Percentiles rank a stretch among this genome's conserved stretches.
Evolutionary conservation across 345 rosid species (phyloP).

Genomic region (Jatropha curcas): DNA sequence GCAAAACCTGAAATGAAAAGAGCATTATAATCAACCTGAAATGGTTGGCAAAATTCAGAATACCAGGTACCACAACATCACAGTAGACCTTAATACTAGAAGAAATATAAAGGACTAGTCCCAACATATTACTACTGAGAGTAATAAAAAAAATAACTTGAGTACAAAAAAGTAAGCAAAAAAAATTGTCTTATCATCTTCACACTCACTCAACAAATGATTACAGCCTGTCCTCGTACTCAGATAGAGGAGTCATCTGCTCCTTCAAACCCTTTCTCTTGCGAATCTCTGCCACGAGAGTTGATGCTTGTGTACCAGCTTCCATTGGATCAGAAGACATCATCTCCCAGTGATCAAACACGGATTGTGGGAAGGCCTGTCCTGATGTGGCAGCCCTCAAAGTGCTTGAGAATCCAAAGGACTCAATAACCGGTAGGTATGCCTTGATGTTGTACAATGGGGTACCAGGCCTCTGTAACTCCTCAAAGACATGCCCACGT

Average conservation of each 20-base stretch:
- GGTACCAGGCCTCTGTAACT: constrained; percentile 82
- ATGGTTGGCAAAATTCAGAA: too few species aligned
- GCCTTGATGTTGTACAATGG: constrained; percentile 87
- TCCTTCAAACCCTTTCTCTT: constrained; percentile 90
- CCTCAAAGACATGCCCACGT: constrained; percentile 85
- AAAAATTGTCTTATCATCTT: too few species aligned
- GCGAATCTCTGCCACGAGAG: constrained; percentile 55
- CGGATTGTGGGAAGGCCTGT: constrained; percentile 83
- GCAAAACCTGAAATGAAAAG: too few species aligned
- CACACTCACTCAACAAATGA: neutral
- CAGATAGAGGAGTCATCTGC: constrained; percentile 74
- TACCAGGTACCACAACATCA: too few species aligned
- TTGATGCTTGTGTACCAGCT: constrained; percentile 53
- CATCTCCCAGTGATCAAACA: constrained; percentile 89
- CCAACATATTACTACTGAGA: too few species aligned
- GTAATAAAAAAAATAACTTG: too few species aligned
- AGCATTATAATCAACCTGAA: too few species aligned
- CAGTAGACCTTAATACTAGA: too few species aligned
- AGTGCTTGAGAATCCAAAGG: constrained; percentile 69
- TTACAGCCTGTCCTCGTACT: constrained; percentile 75
- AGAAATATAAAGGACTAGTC: too few species aligned
- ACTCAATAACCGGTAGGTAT: constrained; percentile 70
- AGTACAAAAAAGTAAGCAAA: too few species aligned
- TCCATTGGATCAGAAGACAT: constrained; percentile 73
- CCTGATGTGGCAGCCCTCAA: constrained; percentile 82